Percentiles rank a stretch among this genome's conserved stretches.
Conservation (phyloP, 2,329 filamentous ascomycete genomes). For the Phaeoacremonium minimum region DNA sequence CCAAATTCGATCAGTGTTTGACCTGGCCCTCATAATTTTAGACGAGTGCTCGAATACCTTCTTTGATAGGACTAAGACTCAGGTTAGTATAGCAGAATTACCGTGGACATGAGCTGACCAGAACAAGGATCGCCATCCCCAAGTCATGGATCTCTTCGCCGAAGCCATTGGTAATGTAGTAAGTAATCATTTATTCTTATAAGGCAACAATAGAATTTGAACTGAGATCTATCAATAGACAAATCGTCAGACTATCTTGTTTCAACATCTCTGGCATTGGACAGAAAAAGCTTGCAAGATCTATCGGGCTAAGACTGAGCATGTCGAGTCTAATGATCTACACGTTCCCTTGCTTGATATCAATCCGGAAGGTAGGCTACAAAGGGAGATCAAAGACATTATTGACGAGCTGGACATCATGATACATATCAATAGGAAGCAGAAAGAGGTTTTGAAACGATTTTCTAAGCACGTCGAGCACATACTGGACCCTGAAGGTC, state of each 20-base stretch:
- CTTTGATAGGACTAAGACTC: slow-evolving; percentile 11
- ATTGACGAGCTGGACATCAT: slow-evolving; percentile 43
- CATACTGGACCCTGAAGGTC: slow-evolving; percentile 10
- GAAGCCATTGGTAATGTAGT: slow-evolving; percentile 35
- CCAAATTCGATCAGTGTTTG: slow-evolving; percentile 11
- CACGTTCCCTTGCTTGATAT: slow-evolving; percentile 29
- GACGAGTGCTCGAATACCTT: slow-evolving; percentile 13
- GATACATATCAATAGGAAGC: slow-evolving; percentile 29
- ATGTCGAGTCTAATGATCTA: slow-evolving; percentile 6
- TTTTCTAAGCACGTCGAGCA: slow-evolving; percentile 15
- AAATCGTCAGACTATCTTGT: slow-evolving; percentile 25
- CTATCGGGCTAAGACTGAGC: slow-evolving; percentile 5
- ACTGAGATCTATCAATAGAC: slow-evolving; percentile 23
- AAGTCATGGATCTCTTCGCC: slow-evolving; percentile 20
- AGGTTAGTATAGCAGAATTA: too few species aligned
- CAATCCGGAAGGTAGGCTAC: slow-evolving; percentile 31
- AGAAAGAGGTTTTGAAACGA: slow-evolving; percentile 21
- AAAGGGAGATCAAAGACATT: slow-evolving; percentile 41
- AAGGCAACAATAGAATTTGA: slow-evolving; percentile 3
- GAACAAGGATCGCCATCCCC: background rate
- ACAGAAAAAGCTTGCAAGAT: slow-evolving; percentile 10
- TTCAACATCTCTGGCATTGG: slow-evolving; percentile 29
- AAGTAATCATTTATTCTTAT: slow-evolving; percentile 10
- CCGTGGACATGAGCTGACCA: background rate
- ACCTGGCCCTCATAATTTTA: slow-evolving; percentile 14